Base-by-base conservation (phyloP, 495 filamentous ascomycete genomes). In the Tuber magnatum region DNA sequence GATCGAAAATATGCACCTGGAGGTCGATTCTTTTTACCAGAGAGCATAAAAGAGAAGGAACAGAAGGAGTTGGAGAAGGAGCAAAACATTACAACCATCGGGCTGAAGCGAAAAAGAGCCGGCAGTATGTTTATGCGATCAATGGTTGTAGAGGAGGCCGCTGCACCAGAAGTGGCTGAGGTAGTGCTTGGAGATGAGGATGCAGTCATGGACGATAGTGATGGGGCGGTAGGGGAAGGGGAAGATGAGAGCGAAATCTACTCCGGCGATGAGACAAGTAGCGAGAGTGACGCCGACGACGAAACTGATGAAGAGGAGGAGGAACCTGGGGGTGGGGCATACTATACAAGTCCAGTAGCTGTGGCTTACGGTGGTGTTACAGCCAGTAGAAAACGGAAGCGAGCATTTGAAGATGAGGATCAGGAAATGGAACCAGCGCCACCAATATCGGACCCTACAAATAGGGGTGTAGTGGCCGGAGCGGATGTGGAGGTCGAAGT, bases 1-100 rank as follows among this genome's bases (percentile, higher is more conserved):
- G 81, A 83, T 46, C 71, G 75, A 41, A 83, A 82, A 35, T 83
- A 83, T 74, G 78, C 78, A 14, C 81, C 80, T 5, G 81, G 81
- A 12, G 81, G 81, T 32, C 80, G 81, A 22, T 83, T 81, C 73
- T 83, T 81, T 61, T 48, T 82, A n/a, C 74, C 81, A 14, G 80
- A 81, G 38, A 76, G 74, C 68, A 75, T 73, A 69, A 81, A 82
- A 32, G 80, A 81, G 51, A 74, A 81, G 24, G 80, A 81, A 16
- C 71, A 76, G 51, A 78, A 74, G 71, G 80, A 81, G 48, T 71
- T 80, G 32, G 78, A 77, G 38, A 76, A 51, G 9, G 80, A 77
- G 51, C 76, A 74, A 43, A 71, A 77, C 6, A 79, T 70, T 35
- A 51, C 69, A 14, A 69, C 73, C 41, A 35, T 72, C 39, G 78